Base-by-base conservation (phyloP, 2,329 filamentous ascomycete genomes). In the Nigrospora oryzae region DNA sequence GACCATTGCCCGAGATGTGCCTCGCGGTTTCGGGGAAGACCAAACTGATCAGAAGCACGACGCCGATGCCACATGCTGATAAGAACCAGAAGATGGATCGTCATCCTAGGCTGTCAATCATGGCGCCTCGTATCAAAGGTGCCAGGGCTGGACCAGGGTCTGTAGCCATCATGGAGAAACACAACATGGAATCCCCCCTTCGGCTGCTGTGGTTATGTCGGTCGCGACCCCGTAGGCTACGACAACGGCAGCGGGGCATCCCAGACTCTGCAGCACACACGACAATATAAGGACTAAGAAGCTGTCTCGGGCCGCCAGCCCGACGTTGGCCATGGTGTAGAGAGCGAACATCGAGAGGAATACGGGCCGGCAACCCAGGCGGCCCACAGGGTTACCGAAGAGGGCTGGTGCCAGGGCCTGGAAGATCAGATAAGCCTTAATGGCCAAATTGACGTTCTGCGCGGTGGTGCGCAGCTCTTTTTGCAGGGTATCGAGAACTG, bases 341-440 rank as follows among this genome's bases (percentile, higher is more conserved):
- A 67, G 55, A 3, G 54, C 38, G 36, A 69, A 67, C 8, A 56
- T 58, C 31, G 66, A 43, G 1, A 69, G 52, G 39, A 65, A 69
- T 2, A 64, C 65, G 0, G 64, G 66, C 4, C 66, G 62, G 11
- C 67, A 60, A 1, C 68, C 67, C 12, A 56, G 48, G 7, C 47
- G 55, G 45, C 71, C 69, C 0, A 68, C 62, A 14, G 68, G 59
- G 17, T 61, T 62, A 1, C 65, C 68, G 17, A 68, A 56, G 38
- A 70, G 55, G 16, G 59, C 59, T 1, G 69, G 69, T 0, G 66
- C 62, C 3, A 72, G 47, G 4, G 60, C 67, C 54, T 70, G 68
- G 14, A 71, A 60, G 16, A 71, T 3, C 13, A 40, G 2, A 12
- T 30, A 40, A 5, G 28, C 38, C 28, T 19, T 40, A 23, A 30